Base-by-base conservation (phyloP, 176 grass and related monocot species). In the Alopecurus myosuroides region DNA sequence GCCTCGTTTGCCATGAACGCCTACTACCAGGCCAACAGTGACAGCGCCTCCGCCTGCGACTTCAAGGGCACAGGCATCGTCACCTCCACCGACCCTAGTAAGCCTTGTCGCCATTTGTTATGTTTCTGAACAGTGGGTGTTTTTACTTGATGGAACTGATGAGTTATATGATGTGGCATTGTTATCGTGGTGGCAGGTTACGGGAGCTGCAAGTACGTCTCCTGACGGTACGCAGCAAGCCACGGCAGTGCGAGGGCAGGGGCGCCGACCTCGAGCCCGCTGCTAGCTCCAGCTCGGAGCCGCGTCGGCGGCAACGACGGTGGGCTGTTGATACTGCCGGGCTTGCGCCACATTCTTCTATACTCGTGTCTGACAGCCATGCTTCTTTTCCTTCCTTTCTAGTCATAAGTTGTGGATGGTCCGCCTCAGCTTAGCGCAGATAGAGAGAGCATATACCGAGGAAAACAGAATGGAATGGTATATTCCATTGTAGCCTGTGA, bases 1-100 rank as follows among this genome's bases (percentile, higher is more conserved):
- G 88, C 93, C 22, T 55, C 88, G 0, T 95, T 56, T 4, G 90
- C 86, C 69, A 95, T 95, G 93, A 95, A 95, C 14, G 88, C 93
- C 9, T 92, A 78, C 71, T 95, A 88, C 90, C 93, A 92, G 70
- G 79, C 76, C 28, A 89, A 86, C 5, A 76, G 90, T 10, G 82
- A 45, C 70, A 80, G 74, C 26, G 85, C 88, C 76, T 81, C 73
- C 3, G 77, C 85, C 55, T 94, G 93, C 34, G 82, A 90, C 80
- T 95, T 95, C 76, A 87, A 82, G 66, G 65, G 69, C 53, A 95
- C 88, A 35, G 90, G 88, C 41, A 9, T 42, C 53, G 78, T 95
- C 70, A 86, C 82, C 79, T 83, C 85, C 82, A 48, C 4, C 10
- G 80, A 95, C 66, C 90, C 93, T 1, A 92, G 93, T 94, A 88